Base-by-base conservation (phyloP, 306 rosid genomes). In the Erythrophleum fordii region DNA sequence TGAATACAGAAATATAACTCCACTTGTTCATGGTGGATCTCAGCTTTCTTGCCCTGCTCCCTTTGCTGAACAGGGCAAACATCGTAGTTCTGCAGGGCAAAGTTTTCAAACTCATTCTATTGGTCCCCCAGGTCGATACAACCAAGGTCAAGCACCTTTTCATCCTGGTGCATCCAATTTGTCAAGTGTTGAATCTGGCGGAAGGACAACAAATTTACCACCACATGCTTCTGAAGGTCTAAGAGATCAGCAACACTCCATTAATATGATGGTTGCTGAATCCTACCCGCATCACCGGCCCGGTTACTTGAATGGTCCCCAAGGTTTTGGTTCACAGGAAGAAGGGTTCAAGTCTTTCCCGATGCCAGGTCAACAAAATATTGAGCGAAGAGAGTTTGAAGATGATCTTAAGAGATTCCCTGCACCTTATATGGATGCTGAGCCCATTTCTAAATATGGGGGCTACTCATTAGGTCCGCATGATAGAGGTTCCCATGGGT, bases 351-450 rank as follows among this genome's bases (percentile, higher is more conserved):
- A 88, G 72, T 73, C 89, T 77, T 83, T 89, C 82, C 90, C 83
- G 1, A 82, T 85, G 34, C 83, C 83, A 17, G 84, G 76, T 61
- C 89, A 80, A 31, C 90, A 58, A 55, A 83, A 68, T 53, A 51
- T 74, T 45, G 87, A 79, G 49, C 87, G 82, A 75, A 83, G 87
- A 58, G 96, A 92, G 82, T 89, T 87, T 89, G 94, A 85, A 83
- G 89, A 89, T 56, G 93, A 87, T 84, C 89, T 89, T 56, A 90
- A 80, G 85, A 87, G 84, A 77, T 89, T 95, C 76, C 92, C 93
- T 18, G 90, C 90, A 77, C 84, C 77, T 67, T 85, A 89, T 85
- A 78, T 88, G 44, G 90, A 92, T 82, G 80, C 89, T 13, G 97
- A 87, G n/a, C 89, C 85, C 37, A 64, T 81, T 82, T 84, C 89